A percentile compares a stretch with the other conserved stretches of the same genome.
phyloP scores from a whole-genome alignment of 306 rosid species.

The Cicer cuneatum region DNA sequence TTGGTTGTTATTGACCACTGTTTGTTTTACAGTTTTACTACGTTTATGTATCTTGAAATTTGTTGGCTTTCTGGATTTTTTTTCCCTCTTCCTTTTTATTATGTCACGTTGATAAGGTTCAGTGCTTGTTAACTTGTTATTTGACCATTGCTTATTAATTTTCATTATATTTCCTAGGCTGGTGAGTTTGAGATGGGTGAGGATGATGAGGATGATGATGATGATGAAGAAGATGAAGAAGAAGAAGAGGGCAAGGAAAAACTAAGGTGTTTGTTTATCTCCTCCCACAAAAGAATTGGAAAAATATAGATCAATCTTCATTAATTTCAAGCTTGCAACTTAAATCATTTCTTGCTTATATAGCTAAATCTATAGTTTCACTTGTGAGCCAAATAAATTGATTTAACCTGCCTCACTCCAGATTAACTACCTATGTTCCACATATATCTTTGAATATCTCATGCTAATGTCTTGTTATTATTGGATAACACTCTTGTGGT shows the following conservation, averaged over 20 bases:
- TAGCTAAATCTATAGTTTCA: constrained; percentile 26
- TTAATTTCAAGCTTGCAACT: constrained; percentile 31
- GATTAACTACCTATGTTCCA: constrained; percentile 18
- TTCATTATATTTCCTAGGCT: constrained; percentile 51
- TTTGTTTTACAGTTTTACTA: not conserved
- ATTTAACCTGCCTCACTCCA: constrained; percentile 18
- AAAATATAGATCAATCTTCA: not conserved
- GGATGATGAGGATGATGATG: constrained; percentile 59
- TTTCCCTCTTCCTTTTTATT: not conserved
- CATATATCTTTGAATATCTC: not conserved
- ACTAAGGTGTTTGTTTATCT: constrained; percentile 59
- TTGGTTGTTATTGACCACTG: constrained; percentile 14
- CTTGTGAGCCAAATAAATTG: constrained; percentile 1
- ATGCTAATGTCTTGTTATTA: constrained; percentile 12
- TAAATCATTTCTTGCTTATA: not conserved
- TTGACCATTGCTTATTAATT: not conserved
- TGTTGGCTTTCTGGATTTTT: not conserved
- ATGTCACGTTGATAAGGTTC: not conserved
- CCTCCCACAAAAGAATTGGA: not conserved
- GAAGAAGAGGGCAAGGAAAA: constrained; percentile 55
- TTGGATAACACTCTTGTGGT: not conserved
- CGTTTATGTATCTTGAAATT: not conserved
- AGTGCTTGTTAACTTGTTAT: constrained; percentile 3
- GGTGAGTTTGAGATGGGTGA: constrained; percentile 59
- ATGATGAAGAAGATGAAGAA: constrained; percentile 52